Conservation (phyloP, 169 alveolate genomes). For the Blepharisma undulans region DNA sequence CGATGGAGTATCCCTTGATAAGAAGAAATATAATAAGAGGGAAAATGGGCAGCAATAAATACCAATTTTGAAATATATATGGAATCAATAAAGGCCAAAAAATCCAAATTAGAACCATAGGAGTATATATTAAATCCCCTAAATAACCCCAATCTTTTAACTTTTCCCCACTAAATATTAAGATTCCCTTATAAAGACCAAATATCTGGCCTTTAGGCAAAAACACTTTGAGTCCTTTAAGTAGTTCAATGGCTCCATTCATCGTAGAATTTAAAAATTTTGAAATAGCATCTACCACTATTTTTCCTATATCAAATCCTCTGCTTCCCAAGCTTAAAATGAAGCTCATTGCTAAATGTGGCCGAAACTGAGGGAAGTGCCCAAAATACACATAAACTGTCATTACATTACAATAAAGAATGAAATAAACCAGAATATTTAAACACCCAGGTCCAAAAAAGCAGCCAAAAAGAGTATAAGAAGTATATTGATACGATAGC, state of each 20-base stretch:
- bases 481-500: background rate
- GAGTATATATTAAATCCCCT: slow-evolving; percentile 25
- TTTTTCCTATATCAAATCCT: background rate
- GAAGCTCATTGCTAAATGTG: background rate
- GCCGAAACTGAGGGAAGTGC: background rate
- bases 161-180: background rate
- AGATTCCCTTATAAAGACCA: background rate
- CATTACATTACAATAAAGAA: background rate
- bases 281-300: background rate
- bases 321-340: background rate
- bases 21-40: background rate
- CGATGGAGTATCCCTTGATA: background rate
- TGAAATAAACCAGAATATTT: background rate
- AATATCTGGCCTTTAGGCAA: slow-evolving; percentile 9
- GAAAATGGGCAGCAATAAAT: background rate
- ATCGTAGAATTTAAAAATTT: background rate
- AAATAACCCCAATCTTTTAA: background rate
- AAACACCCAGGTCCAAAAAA: slow-evolving; percentile 21
- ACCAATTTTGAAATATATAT: background rate
- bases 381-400: background rate
- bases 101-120: slow-evolving; percentile 11
- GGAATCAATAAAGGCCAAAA: slow-evolving; percentile 32
- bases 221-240: background rate
- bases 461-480: background rate
- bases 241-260: background rate